Evolutionary conservation across 2,329 filamentous ascomycete genomes (phyloP).

Genomic region (Alternaria sp.): DNA sequence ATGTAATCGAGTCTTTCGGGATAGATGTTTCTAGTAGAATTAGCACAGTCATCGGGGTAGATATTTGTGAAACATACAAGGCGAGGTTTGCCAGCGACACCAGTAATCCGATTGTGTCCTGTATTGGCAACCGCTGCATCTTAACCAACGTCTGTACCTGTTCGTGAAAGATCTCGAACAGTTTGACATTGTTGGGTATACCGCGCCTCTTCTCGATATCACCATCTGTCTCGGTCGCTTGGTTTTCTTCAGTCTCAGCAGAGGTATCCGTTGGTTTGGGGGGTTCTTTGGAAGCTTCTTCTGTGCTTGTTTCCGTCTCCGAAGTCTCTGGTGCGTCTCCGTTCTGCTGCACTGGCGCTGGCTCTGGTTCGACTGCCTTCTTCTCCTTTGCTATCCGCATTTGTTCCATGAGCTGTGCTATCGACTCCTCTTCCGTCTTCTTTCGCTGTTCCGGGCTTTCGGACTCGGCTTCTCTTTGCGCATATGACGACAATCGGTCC

Average conservation of each 20-base stretch:
- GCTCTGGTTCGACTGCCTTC: slow-evolving; percentile 45
- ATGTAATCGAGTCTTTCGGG: slow-evolving; percentile 92
- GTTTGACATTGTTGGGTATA: slow-evolving; percentile 79
- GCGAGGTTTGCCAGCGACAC: slow-evolving; percentile 95
- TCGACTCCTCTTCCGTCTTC: slow-evolving; percentile 84
- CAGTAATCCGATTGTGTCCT: slow-evolving; percentile 91
- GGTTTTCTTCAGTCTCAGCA: slow-evolving; percentile 48
- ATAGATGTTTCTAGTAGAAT: slow-evolving; percentile 76
- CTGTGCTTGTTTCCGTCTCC: slow-evolving; percentile 32
- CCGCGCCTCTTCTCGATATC: slow-evolving; percentile 58
- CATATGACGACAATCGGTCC: slow-evolving; percentile 94
- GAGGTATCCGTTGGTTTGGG: slow-evolving; percentile 37
- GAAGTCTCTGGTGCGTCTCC: slow-evolving; percentile 36
- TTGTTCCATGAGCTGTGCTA: slow-evolving; percentile 79
- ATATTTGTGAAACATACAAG: slow-evolving; percentile 60
- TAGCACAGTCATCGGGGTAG: slow-evolving; percentile 32
- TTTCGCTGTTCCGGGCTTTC: slow-evolving; percentile 75
- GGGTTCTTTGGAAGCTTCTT: slow-evolving; percentile 41
- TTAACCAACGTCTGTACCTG: slow-evolving; percentile 95
- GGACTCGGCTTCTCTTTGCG: slow-evolving; percentile 82
- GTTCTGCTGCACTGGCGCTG: slow-evolving; percentile 43
- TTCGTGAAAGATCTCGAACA: slow-evolving; percentile 97
- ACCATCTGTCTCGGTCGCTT: slow-evolving; percentile 52
- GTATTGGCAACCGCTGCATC: slow-evolving; percentile 87
- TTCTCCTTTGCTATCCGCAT: slow-evolving; percentile 72